A percentile compares a stretch with the other conserved stretches of the same genome.
Conservation (phyloP, 148 eudicot genomes). For the Vaccinium darrowii region DNA sequence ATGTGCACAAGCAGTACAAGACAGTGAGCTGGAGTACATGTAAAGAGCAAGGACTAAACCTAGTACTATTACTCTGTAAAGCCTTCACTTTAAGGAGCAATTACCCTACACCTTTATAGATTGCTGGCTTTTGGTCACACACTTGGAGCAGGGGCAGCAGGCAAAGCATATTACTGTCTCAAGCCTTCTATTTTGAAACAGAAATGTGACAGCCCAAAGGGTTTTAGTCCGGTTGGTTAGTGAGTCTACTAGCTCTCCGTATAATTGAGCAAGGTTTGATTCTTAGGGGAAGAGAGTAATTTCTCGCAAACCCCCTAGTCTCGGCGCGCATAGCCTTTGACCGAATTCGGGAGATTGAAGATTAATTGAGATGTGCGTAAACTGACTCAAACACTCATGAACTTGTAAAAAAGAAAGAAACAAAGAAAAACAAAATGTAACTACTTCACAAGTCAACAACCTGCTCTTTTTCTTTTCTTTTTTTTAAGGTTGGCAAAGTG, state of each 20-base stretch:
- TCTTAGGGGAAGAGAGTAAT: too few species aligned
- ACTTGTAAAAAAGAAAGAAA: neutral
- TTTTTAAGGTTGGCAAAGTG: too few species aligned
- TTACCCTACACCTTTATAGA: neutral
- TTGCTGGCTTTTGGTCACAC: neutral
- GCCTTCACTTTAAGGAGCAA: constrained; percentile 7
- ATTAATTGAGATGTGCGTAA: neutral
- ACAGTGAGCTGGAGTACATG: too few species aligned
- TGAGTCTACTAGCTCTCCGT: too few species aligned
- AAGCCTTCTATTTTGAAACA: neutral
- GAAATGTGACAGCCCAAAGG: neutral
- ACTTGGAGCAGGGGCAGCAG: neutral
- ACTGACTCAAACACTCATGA: neutral
- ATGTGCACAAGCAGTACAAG: too few species aligned
- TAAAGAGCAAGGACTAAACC: too few species aligned
- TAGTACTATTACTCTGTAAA: neutral
- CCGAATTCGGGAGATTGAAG: neutral
- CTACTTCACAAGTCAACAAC: too few species aligned
- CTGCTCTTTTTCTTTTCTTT: too few species aligned
- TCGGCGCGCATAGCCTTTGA: neutral
- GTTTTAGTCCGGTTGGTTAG: neutral
- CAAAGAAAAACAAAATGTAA: neutral
- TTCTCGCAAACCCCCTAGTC: neutral
- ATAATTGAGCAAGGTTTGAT: neutral
- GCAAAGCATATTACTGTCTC: neutral